Base-by-base conservation (phyloP, 257 asterid genomes). In the Penstemon eatonii region DNA sequence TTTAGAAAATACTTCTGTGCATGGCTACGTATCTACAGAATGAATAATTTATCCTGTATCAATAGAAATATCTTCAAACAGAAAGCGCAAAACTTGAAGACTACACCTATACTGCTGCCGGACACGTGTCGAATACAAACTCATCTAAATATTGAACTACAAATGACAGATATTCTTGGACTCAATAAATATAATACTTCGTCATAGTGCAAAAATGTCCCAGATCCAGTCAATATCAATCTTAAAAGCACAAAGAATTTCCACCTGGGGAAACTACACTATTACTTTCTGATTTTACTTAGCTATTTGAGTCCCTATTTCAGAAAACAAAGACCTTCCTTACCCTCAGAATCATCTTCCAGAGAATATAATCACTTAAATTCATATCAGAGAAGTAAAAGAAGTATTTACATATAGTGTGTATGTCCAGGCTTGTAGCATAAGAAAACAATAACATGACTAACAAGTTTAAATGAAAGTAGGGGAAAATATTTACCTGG, bases 1-100 rank as follows among this genome's bases (percentile, higher is more conserved):
- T 92, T 92, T 64, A 87, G 84, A 78, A 89, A 92, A 79, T 89
- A 92, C 76, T 92, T 92, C 65, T 92, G 98, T 15, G 98, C 98
- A 79, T 92, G 98, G 82, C 98, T 92, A 64, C 96, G 98, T 69
- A 92, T 92, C 98, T 92, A 83, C 84, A 80, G 60, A 69, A 53
- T 13, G 49, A n/a, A 25, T n/a, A 59, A 54, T 38, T 47, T 8
- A 39, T 40, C 56, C 36, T 58, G 67, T 36, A 56, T 65, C 13
- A 71, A 12, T 39, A 54, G 47, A 38, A 39, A 56, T 33, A 53
- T 10, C 50, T 74, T 54, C 44, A 59, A 44, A 43, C 55, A 55
- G 60, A 72, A 6, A 53, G 7, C 42, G 18, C n/a, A 58, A 58
- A 60, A 19, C 54, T 18, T 19, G 55, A 19, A 42, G 47, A 65